phyloP scores from a whole-genome alignment of 2,329 filamentous ascomycete genomes.

The Cytospora leucostoma region DNA sequence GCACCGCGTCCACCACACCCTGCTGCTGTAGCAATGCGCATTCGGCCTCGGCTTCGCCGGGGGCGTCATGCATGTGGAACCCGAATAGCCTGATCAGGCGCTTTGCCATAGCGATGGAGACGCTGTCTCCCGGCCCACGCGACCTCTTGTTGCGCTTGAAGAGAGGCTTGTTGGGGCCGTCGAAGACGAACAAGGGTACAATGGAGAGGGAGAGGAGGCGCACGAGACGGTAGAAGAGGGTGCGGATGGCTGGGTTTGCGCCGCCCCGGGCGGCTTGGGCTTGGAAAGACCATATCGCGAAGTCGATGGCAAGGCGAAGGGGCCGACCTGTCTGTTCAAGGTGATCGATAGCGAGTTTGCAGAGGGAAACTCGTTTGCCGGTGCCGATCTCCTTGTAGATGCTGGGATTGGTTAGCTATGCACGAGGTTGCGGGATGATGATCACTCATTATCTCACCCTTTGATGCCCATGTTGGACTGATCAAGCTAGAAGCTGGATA shows the following conservation, averaged over 20 bases:
- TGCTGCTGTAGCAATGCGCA: constrained; percentile 82
- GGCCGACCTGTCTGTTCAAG: constrained; percentile 71
- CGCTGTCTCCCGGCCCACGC: constrained; percentile 61
- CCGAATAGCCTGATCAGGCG: constrained; percentile 82
- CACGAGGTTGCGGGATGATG: neutral
- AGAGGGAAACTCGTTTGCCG: constrained; percentile 76
- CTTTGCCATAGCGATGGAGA: constrained; percentile 77
- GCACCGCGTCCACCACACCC: constrained; percentile 86
- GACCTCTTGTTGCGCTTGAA: constrained; percentile 87
- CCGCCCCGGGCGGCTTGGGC: constrained; percentile 82
- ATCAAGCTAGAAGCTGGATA: constrained; percentile 1
- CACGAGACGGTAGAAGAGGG: constrained; percentile 87
- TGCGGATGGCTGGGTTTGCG: constrained; percentile 84
- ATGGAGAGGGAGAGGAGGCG: constrained; percentile 51
- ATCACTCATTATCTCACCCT: constrained; percentile 46
- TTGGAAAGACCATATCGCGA: constrained; percentile 97
- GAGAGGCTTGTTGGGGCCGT: constrained; percentile 55
- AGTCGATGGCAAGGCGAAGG: constrained; percentile 85
- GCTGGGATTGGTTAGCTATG: constrained; percentile 46
- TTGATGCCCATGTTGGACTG: constrained; percentile 62
- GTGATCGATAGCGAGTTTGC: constrained; percentile 78
- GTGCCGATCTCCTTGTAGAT: constrained; percentile 88
- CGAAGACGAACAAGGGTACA: constrained; percentile 56
- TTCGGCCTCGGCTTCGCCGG: constrained; percentile 94
- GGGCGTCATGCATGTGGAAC: constrained; percentile 81